A percentile compares a stretch with the other conserved stretches of the same genome.
These are phyloP conservation scores for Alternaria viburni DNA, from an alignment of 2,329 filamentous ascomycete species.

Conservation along the genomic window DNA sequence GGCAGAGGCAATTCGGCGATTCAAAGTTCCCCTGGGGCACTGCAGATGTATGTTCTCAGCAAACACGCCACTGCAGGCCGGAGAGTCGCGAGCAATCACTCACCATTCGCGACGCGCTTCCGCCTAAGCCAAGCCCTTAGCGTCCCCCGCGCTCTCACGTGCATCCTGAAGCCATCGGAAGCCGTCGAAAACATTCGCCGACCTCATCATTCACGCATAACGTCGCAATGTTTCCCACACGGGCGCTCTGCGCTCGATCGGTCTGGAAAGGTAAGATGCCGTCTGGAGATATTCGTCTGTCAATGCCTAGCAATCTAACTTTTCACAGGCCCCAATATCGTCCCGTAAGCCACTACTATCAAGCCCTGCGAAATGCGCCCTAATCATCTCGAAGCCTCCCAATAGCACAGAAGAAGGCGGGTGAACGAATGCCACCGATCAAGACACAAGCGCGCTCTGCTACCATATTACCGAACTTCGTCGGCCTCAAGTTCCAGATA, in stretches of 20 bases:
- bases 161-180: conserved; percentile 21
- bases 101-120: conserved; percentile 36
- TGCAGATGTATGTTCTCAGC: background rate
- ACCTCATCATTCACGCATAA: conserved; percentile 35
- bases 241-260: conserved; percentile 69
- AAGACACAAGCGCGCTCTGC: conserved; percentile 86
- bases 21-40: background rate
- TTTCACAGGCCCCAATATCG: conserved; percentile 69
- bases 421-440: conserved; percentile 73
- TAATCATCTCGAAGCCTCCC: conserved; percentile 59
- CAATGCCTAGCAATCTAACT: conserved; percentile 59
- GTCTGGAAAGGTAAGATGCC: conserved; percentile 82
- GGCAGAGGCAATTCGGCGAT: background rate
- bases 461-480: conserved; percentile 90
- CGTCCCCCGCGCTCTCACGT: conserved; percentile 36
- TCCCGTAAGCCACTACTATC: conserved; percentile 62
- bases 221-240: conserved; percentile 70
- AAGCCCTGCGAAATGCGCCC: conserved; percentile 8
- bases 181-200: conserved; percentile 27
- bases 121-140: conserved; percentile 35
- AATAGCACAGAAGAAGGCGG: conserved; percentile 66
- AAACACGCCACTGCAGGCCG: background rate
- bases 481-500: conserved; percentile 86
- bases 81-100: conserved; percentile 1
- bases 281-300: conserved; percentile 9